Base-by-base conservation (phyloP, 371 early-diverging fungal genomes). In the Mortierella sp. region DNA sequence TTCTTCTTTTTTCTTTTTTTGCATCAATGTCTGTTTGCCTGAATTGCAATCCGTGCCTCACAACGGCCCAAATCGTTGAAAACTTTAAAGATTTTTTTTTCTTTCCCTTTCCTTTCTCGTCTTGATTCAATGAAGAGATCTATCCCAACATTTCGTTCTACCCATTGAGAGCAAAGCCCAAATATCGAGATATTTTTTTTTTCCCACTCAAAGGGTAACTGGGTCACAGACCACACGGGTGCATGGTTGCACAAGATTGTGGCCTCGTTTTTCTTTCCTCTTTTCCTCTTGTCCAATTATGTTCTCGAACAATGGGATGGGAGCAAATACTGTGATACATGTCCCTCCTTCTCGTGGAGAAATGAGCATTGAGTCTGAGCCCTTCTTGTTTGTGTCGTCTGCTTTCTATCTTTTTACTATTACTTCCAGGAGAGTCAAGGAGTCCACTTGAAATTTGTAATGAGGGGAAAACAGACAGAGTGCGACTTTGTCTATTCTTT, bases 141-240 rank as follows among this genome's bases (percentile, higher is more conserved):
- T 35, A 35, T 35, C 6, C 3, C 35, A 10, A 6, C 35, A 6
- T 6, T 35, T 35, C n/a, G n/a, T n/a, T n/a, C n/a, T n/a, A n/a
- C n/a, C n/a, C n/a, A n/a, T n/a, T n/a, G n/a, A n/a, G 55, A 54
- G 55, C 55, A 54, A 54, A 54, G 55, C 55, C 55, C 55, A 54
- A 3, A 12, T 28, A 12, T 2, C 28, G 3, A 6, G 55, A 23
- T n/a, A 10, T 35, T 6, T 35, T 35, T 35, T n/a, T n/a, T n/a
- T n/a, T n/a, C n/a, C n/a, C 35, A 35, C 10, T 6, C 35, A 45
- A n/a, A n/a, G 15, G n/a, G 61, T 60, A 23, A 40, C n/a, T 22
- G 53, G 6, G 22, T 19, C 63, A 62, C 51, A 51, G 63, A 51
- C 63, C 63, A 51, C 51, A 49, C 51, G 49, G 61, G 49, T 51